These are phyloP conservation scores for Clavispora fructus DNA, from an alignment of 805 yeast species.

Conservation along the genomic window DNA sequence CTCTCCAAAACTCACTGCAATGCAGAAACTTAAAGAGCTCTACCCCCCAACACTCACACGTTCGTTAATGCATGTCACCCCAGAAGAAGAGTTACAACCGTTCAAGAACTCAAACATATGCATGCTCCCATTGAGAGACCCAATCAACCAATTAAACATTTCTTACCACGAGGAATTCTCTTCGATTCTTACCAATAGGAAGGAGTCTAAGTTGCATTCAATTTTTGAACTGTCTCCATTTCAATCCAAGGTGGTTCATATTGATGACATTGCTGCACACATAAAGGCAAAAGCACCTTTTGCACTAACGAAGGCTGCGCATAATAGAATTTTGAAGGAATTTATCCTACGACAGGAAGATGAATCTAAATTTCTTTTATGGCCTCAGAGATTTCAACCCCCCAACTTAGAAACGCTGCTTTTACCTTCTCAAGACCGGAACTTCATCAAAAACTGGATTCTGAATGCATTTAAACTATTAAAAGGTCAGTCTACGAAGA, in stretches of 20 bases:
- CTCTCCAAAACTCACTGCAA: constrained; percentile 21
- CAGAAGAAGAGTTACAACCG: constrained; percentile 3
- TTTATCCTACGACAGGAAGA: constrained; percentile 2
- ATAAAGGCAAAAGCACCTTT: constrained; percentile 5
- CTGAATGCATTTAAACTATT: constrained; percentile 31
- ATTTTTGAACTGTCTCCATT: neutral
- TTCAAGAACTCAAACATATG: neutral
- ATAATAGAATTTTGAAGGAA: constrained; percentile 8
- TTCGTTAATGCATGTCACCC: constrained; percentile 29
- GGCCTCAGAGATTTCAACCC: constrained; percentile 40
- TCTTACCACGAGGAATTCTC: neutral
- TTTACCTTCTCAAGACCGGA: constrained; percentile 20
- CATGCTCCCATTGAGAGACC: neutral
- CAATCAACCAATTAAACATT: no score
- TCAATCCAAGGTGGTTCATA: neutral
- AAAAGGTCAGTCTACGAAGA: constrained; percentile 24
- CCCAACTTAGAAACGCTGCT: constrained; percentile 26
- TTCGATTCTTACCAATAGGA: neutral
- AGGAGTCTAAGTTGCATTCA: neutral
- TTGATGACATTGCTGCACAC: neutral
- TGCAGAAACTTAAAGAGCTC: constrained; percentile 28
- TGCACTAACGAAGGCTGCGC: constrained; percentile 5
- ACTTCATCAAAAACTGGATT: constrained; percentile 35
- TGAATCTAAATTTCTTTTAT: constrained; percentile 25
- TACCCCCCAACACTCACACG: constrained; percentile 25